Percentiles rank a stretch among this genome's conserved stretches.
These are phyloP conservation scores for Trichoderma atroviride DNA, from an alignment of 2,329 filamentous ascomycete species.

Conservation along the genomic window DNA sequence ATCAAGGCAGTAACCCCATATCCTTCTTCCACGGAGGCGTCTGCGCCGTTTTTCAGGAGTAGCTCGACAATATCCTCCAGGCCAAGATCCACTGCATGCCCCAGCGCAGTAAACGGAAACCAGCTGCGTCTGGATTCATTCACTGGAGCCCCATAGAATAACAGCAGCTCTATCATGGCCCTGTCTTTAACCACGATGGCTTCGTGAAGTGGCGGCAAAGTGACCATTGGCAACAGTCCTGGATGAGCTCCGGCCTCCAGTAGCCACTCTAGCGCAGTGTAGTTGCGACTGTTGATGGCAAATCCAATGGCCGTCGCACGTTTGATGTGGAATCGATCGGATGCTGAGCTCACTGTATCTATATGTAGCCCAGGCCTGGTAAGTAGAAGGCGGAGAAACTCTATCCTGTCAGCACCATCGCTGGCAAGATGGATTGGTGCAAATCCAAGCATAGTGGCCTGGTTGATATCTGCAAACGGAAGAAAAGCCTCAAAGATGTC, in stretches of 20 bases:
- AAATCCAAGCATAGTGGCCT: conserved; percentile 12
- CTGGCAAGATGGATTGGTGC: conserved; percentile 26
- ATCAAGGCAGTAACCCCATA: conserved; percentile 28
- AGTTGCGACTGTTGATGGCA: conserved; percentile 25
- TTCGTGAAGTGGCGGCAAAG: conserved; percentile 22
- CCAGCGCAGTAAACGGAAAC: conserved; percentile 28
- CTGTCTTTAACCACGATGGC: conserved; percentile 21
- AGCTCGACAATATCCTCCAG: conserved; percentile 29
- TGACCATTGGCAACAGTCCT: conserved; percentile 23
- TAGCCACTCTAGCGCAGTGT: conserved; percentile 28
- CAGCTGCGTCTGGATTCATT: conserved; percentile 25
- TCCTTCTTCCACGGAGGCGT: conserved; percentile 33
- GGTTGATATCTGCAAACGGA: conserved; percentile 22
- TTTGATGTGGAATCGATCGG: neutral
- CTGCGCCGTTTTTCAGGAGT: conserved; percentile 32
- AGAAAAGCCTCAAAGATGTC: conserved; percentile 27
- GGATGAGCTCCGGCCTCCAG: conserved; percentile 28
- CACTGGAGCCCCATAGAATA: conserved; percentile 27
- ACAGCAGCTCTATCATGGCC: conserved; percentile 27
- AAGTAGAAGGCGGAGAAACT: conserved; percentile 27
- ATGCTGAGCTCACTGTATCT: conserved; percentile 10
- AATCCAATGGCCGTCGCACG: conserved; percentile 23
- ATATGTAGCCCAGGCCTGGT: conserved; percentile 18
- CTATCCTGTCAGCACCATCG: conserved; percentile 16
- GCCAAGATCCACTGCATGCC: conserved; percentile 29